Base-by-base conservation (phyloP, 352 stramenopile species). In the Phytophthora idaei region DNA sequence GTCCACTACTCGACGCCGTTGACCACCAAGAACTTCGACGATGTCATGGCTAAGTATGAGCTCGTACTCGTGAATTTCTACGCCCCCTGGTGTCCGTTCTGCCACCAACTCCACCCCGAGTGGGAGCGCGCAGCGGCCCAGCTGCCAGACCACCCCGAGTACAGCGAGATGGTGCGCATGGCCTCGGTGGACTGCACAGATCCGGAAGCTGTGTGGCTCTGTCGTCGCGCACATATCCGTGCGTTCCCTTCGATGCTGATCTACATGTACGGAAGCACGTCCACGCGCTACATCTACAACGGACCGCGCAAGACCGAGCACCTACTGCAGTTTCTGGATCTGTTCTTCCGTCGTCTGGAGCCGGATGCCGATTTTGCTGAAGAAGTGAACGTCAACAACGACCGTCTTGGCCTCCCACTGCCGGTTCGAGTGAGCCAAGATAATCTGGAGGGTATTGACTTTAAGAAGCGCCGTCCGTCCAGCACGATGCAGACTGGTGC, bases 161-260 rank as follows among this genome's bases (percentile, higher is more conserved):
- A 92, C 76, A 81, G 71, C 54, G 81, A 93, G 63, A 85, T 85
- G 64, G 84, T 93, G 39, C 71, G 76, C 9, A 91, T 95, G 80
- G 87, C 87, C 32, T 89, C 80, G 8, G 87, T 95, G 32, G 82
- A 95, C 69, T 95, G 87, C 70, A 90, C 79, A 9, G 80, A 93
- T 54, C 75, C 80, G 15, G 79, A 83, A 29, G 80, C 85, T 7
- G 67, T 74, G 28, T 79, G 71, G 67, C 71, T 95, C 9, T 95
- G 87, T 57, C 82, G 83, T 36, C 83, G 85, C 14, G 80, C 84
- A 9, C 76, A 89, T 32, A 90, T 95, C 55, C 81, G 82, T 27
- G 85, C 83, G 0, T 95, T 92, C 58, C 87, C 87, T n/a, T 90
- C 85, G 28, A 93, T 95, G 81, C 71, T 94, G 34, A 94, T 94